Evolutionary conservation across 371 early-diverging fungal genomes (phyloP).

Genomic region (Actinomortierella wolfii): DNA sequence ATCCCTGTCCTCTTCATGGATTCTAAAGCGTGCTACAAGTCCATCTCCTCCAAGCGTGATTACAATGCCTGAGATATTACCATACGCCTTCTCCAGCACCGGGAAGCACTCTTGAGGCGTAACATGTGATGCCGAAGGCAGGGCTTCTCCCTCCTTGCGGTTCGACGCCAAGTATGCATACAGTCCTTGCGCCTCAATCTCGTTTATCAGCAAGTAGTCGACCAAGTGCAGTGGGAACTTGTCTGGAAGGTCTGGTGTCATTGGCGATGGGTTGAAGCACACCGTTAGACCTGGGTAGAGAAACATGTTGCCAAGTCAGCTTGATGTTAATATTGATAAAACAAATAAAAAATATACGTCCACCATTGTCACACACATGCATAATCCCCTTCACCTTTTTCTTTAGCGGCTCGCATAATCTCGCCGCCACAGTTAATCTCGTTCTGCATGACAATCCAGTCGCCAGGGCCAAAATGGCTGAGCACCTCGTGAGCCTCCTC

Average conservation of each 20-base stretch:
- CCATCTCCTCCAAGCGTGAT: conserved; percentile 80
- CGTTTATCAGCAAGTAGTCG: conserved; percentile 82
- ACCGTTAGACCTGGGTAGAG: conserved; percentile 73
- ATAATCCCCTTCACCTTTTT: conserved; percentile 44
- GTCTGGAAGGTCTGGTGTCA: conserved; percentile 58
- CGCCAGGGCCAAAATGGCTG: conserved; percentile 53
- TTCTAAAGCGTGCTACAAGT: conserved; percentile 55
- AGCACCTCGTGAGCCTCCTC: conserved; percentile 47
- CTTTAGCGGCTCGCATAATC: conserved; percentile 63
- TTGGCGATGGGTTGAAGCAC: conserved; percentile 89
- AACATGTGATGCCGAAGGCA: conserved; percentile 22
- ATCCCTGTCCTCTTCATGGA: conserved; percentile 34
- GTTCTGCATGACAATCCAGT: conserved; percentile 83
- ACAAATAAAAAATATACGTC: conserved; percentile 3
- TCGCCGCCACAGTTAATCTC: conserved; percentile 79
- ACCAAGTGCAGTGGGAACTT: conserved; percentile 67
- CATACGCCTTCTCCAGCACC: conserved; percentile 47
- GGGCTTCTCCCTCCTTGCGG: conserved; percentile 19
- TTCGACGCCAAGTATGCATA: conserved; percentile 33
- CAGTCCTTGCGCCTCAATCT: conserved; percentile 68
- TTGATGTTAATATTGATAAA: too few relatives aligned
- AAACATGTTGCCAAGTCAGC: too few relatives aligned
- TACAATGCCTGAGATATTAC: conserved; percentile 61
- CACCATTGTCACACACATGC: background rate
- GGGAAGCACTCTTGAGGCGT: conserved; percentile 48